Evolutionary conservation across 1,284 basidiomycete species (phyloP).

Genomic region (Microbotryum silenes-acaulis): DNA sequence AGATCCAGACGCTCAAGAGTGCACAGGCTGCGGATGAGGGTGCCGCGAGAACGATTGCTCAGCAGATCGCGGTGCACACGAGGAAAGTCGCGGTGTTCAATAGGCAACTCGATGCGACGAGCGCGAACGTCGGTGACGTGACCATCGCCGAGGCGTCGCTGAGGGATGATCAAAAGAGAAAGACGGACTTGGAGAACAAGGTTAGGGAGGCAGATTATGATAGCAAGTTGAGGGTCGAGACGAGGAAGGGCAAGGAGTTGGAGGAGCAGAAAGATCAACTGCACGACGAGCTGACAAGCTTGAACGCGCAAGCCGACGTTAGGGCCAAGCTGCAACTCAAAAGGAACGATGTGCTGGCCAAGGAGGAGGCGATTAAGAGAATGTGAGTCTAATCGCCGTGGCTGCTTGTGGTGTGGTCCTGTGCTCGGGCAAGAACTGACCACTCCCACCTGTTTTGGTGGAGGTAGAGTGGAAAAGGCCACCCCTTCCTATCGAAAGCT

Average conservation of each 20-base stretch:
- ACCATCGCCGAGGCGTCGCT: conserved; percentile 25
- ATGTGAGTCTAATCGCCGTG: conserved; percentile 49
- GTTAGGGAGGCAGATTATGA: conserved; percentile 61
- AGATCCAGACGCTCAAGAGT: conserved; percentile 33
- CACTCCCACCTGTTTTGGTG: neutral
- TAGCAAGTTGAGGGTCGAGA: conserved; percentile 56
- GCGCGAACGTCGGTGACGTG: conserved; percentile 55
- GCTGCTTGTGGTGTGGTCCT: conserved; percentile 4
- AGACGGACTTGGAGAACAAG: conserved; percentile 54
- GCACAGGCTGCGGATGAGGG: conserved; percentile 33
- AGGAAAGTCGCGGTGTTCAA: conserved; percentile 42
- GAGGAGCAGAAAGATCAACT: conserved; percentile 66
- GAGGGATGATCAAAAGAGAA: conserved; percentile 55
- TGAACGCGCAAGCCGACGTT: conserved; percentile 73
- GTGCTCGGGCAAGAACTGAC: conserved; percentile 17
- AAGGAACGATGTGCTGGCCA: conserved; percentile 58
- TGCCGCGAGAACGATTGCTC: conserved; percentile 21
- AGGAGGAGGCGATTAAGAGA: conserved; percentile 56
- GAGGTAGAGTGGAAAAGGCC: conserved; percentile 54
- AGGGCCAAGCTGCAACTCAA: conserved; percentile 75
- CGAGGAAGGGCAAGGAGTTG: conserved; percentile 51
- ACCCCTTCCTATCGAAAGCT: conserved; percentile 58
- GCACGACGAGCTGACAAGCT: conserved; percentile 60
- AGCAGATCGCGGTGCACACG: conserved; percentile 28
- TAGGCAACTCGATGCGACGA: conserved; percentile 32